phyloP scores from a whole-genome alignment of 768 basidiomycete genomes.

The Tricholoma hemisulphureum region DNA sequence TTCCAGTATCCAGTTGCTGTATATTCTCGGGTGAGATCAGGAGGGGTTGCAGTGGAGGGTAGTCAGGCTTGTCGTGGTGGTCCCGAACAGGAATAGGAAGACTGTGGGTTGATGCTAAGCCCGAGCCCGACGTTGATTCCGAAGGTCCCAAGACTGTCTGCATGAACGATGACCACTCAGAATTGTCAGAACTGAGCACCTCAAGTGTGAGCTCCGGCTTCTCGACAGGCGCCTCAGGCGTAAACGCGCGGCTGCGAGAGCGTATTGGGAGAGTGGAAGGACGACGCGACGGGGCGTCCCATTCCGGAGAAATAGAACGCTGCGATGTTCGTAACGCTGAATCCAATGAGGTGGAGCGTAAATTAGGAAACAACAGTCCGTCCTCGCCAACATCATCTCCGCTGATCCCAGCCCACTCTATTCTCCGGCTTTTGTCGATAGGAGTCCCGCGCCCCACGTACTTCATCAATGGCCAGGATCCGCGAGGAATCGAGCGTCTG shows the following conservation, averaged over 20 bases:
- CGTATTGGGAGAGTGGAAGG: conserved; percentile 28
- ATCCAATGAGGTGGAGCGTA: conserved; percentile 40
- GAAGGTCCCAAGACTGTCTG: conserved; percentile 33
- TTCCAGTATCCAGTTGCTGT: conserved; percentile 31
- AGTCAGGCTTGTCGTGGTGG: not conserved
- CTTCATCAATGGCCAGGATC: conserved; percentile 44
- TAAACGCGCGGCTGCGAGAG: conserved; percentile 4
- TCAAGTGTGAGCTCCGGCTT: conserved; percentile 30
- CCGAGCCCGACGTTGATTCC: conserved; percentile 10
- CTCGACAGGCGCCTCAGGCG: conserved; percentile 13
- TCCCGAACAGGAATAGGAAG: conserved; percentile 1
- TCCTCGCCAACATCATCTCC: conserved; percentile 43
- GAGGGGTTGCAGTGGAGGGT: conserved; percentile 3
- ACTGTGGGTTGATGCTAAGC: not conserved
- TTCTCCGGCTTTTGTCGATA: conserved; percentile 40
- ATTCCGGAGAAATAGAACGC: conserved; percentile 41
- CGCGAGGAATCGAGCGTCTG: conserved; percentile 29
- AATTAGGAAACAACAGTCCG: conserved; percentile 40
- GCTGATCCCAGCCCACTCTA: conserved; percentile 44
- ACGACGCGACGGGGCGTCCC: conserved; percentile 35
- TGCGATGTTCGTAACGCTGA: conserved; percentile 27
- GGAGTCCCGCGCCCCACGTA: conserved; percentile 52
- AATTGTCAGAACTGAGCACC: conserved; percentile 29
- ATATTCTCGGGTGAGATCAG: conserved; percentile 37
- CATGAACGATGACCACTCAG: conserved; percentile 44